Evolutionary conservation across 2,329 filamentous ascomycete genomes (phyloP), one percentile per base, ranked within the genome.

Genomic region (Capronia coronata): DNA sequence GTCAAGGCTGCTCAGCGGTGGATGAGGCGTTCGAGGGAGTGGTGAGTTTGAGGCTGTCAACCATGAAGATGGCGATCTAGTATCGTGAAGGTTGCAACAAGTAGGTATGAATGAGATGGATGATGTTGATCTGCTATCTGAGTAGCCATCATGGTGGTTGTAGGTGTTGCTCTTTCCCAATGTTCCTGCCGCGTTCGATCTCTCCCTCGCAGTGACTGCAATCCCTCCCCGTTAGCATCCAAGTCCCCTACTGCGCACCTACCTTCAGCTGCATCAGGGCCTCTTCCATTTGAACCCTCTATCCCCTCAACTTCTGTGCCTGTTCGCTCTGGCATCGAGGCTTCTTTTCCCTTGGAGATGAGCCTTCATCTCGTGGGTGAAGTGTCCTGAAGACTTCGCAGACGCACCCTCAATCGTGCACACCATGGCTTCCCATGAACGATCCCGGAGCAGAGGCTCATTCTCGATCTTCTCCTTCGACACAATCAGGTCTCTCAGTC

Each of bases 381-480:
- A 21, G 25, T 30, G 25, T 16, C 16, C 6, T 43, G 16, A 30
- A 16, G 14, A 4, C 2, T 22, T 13, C 22, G n/a, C 11, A n/a
- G 22, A 11, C 5, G n/a, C 37, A 37, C 6, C 30, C 9, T 40
- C 18, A 19, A 25, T 16, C 38, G n/a, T 38, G 34, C 16, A 29
- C 23, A 40, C n/a, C 35, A 57, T 55, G 55, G 44, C 43, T 22
- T 41, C 48, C 11, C 53, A 54, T 34, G 49, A 18, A 43, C 56
- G 49, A 9, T 47, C 47, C 16, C 22, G 46, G 27, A 58, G 56
- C 46, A 51, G 44, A 43, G 51, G 51, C 18, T 58, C 56, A 4
- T 55, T 58, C 43, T 59, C 52, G 3, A 45, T 59, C 21, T 56
- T 60, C 22, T 55, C 56, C 18, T 34, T 55, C 25, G 50, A 59